phyloP scores from a whole-genome alignment of 2,329 filamentous ascomycete genomes.

The Colletotrichum godetiae region DNA sequence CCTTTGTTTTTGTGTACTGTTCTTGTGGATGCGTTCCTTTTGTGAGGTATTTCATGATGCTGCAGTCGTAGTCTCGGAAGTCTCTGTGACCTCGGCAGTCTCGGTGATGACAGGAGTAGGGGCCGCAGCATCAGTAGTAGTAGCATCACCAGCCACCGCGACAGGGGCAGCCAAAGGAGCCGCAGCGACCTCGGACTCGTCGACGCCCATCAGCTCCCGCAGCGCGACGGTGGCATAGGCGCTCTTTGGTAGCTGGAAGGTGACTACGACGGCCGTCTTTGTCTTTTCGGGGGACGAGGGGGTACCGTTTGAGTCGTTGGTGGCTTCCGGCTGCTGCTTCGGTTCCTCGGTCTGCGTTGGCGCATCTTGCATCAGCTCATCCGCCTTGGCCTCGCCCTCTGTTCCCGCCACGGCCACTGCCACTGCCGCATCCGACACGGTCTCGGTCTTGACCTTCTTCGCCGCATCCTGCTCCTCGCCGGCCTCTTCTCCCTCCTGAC shows the following conservation, averaged over 20 bases:
- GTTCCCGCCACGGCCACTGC: neutral
- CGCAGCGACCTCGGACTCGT: constrained; percentile 30
- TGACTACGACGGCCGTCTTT: constrained; percentile 77
- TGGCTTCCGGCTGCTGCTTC: constrained; percentile 30
- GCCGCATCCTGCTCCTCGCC: constrained; percentile 36
- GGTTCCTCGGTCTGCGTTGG: constrained; percentile 2
- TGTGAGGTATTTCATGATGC: neutral
- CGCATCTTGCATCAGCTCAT: constrained; percentile 18
- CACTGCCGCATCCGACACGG: neutral
- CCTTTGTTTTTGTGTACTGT: neutral
- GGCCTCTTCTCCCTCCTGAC: constrained; percentile 27
- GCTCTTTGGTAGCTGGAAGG: constrained; percentile 80
- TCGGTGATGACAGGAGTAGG: neutral
- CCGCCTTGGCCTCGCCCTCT: neutral
- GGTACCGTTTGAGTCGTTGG: constrained; percentile 31
- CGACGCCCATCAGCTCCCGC: constrained; percentile 76
- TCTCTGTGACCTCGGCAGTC: neutral
- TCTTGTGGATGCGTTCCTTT: neutral
- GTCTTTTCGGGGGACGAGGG: constrained; percentile 37
- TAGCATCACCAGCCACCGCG: neutral
- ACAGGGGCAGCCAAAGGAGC: neutral
- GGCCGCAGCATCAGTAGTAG: neutral
- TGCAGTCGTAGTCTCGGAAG: neutral
- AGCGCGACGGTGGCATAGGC: constrained; percentile 89
- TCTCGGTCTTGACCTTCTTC: constrained; percentile 38